Conservation (phyloP, 2,329 filamentous ascomycete species). For the Xylariaceae sp. region DNA sequence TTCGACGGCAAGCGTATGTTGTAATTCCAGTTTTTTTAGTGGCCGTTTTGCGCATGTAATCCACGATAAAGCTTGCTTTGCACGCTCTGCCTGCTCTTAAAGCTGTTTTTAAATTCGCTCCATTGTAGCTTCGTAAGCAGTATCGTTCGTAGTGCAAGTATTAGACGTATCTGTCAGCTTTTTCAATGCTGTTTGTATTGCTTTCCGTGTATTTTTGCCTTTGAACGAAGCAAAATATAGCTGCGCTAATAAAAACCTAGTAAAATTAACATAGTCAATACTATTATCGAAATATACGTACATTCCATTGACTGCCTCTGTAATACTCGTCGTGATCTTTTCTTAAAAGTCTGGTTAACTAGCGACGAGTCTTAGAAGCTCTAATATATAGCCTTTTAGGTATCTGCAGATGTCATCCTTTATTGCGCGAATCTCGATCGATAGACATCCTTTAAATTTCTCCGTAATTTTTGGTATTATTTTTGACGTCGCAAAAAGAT, state of each 20-base stretch:
- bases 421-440: slow-evolving; percentile 7
- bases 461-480: neutral
- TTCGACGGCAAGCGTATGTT: no score
- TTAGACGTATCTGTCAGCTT: slow-evolving; percentile 30
- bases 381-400: slow-evolving; percentile 17
- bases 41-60: slow-evolving; percentile 36
- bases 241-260: neutral
- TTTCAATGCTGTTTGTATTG: slow-evolving; percentile 31
- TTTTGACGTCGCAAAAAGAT: slow-evolving; percentile 10
- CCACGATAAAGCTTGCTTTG: slow-evolving; percentile 39
- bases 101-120: slow-evolving; percentile 40
- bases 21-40: neutral
- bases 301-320: slow-evolving; percentile 32
- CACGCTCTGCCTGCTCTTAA: slow-evolving; percentile 31
- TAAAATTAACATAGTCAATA: neutral
- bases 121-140: slow-evolving; percentile 42
- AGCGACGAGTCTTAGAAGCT: slow-evolving; percentile 17
- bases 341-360: slow-evolving; percentile 18
- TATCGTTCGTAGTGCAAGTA: no score
- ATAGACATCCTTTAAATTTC: neutral
- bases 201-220: slow-evolving; percentile 4
- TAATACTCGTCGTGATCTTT: slow-evolving; percentile 24
- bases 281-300: slow-evolving; percentile 22
- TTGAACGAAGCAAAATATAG: neutral
- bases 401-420: slow-evolving; percentile 3